These are phyloP conservation scores for Monosporozyma solicola DNA, from an alignment of 805 yeast species.

Conservation along the genomic window DNA sequence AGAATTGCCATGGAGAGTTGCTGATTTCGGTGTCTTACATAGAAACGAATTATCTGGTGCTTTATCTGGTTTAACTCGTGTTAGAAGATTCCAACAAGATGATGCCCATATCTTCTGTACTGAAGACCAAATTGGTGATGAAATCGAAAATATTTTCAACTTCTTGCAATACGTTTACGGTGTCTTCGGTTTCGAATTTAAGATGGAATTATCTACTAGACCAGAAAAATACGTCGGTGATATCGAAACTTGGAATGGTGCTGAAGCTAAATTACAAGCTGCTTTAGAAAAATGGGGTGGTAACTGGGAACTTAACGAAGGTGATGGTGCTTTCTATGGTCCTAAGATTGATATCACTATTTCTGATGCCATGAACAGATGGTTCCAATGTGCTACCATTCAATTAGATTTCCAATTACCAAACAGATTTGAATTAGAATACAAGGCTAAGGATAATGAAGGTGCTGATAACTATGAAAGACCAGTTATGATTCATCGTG, in stretches of 20 bases:
- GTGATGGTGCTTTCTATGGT: constrained; percentile 95
- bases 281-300: constrained; percentile 83
- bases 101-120: constrained; percentile 98
- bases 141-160: constrained; percentile 76
- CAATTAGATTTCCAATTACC: constrained; percentile 99
- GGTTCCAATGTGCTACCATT: constrained; percentile 98
- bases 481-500: constrained; percentile 99
- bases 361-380: constrained; percentile 87
- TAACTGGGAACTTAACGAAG: constrained; percentile 89
- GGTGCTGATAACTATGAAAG: constrained; percentile 53
- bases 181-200: constrained; percentile 86
- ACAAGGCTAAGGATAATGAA: constrained; percentile 54
- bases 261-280: constrained; percentile 74
- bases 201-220: constrained; percentile 94
- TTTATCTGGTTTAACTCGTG: constrained; percentile 88
- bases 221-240: constrained; percentile 97
- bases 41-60: constrained; percentile 97
- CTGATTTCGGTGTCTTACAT: constrained; percentile 95
- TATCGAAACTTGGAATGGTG: constrained; percentile 85
- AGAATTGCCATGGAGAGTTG: constrained; percentile 97
- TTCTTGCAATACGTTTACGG: constrained; percentile 82
- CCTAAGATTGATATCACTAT: constrained; percentile 96
- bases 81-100: constrained; percentile 98
- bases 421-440: constrained; percentile 82
- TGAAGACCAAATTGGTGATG: constrained; percentile 78